Conservation (phyloP, 306 rosid species). For the Canavalia gladiata region DNA sequence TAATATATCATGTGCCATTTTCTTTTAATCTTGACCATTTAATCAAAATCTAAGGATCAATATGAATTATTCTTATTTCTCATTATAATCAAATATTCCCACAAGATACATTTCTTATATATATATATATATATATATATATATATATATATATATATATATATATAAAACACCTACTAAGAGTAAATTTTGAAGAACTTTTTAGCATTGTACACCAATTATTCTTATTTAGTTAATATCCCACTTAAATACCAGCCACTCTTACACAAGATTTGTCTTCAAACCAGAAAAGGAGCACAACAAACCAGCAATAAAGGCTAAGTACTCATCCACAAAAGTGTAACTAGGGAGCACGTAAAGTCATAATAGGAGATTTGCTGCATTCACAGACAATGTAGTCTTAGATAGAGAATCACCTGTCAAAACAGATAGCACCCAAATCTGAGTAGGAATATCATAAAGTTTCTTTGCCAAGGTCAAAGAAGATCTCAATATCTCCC, state of each 20-base stretch:
- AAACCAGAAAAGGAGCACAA: neutral
- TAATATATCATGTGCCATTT: too few species aligned
- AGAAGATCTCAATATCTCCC: conserved; percentile 95
- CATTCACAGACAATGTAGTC: conserved; percentile 28
- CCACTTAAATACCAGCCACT: conserved; percentile 10
- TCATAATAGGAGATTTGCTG: conserved; percentile 19
- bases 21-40: too few species aligned
- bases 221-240: neutral
- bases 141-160: too few species aligned
- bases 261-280: conserved; percentile 27
- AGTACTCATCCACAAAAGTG: neutral
- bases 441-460: conserved; percentile 92
- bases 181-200: neutral
- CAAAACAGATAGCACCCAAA: conserved; percentile 94
- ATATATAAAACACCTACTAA: neutral
- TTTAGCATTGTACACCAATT: conserved; percentile 11
- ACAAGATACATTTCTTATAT: too few species aligned
- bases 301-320: conserved; percentile 15
- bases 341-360: conserved; percentile 9
- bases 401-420: conserved; percentile 64
- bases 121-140: too few species aligned
- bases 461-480: conserved; percentile 97
- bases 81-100: too few species aligned
- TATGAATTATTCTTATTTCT: too few species aligned
- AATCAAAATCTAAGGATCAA: too few species aligned